phyloP scores from a whole-genome alignment of 1,284 basidiomycete genomes.

The Violaceomyces palustris region DNA sequence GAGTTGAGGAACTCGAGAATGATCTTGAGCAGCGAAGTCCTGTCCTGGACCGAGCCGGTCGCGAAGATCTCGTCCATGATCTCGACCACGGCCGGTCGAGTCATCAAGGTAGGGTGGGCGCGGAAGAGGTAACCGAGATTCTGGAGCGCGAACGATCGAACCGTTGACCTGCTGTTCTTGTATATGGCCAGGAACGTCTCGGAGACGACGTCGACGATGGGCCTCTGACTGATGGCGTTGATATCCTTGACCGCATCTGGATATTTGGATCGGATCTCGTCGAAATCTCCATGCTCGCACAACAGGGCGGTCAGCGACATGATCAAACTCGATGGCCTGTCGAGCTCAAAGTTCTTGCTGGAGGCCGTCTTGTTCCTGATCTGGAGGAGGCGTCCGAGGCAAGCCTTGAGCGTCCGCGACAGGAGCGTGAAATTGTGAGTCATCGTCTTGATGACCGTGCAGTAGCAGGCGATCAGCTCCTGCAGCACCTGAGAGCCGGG shows the following conservation, averaged over 20 bases:
- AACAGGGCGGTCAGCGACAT: conserved; percentile 58
- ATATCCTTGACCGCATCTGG: conserved; percentile 17
- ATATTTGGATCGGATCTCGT: conserved; percentile 61
- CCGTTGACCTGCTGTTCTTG: conserved; percentile 60
- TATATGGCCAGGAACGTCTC: conserved; percentile 67
- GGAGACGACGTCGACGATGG: conserved; percentile 78
- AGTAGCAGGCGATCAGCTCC: conserved; percentile 86
- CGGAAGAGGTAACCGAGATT: conserved; percentile 84
- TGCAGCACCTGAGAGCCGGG: conserved; percentile 55
- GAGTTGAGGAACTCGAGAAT: conserved; percentile 64
- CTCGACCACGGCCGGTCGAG: conserved; percentile 66
- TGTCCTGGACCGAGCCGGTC: conserved; percentile 66
- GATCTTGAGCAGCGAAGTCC: conserved; percentile 72
- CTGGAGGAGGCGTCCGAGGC: conserved; percentile 20
- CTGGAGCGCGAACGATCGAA: conserved; percentile 66
- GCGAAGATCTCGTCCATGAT: conserved; percentile 85
- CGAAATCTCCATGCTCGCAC: conserved; percentile 82
- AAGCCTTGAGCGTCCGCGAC: conserved; percentile 59
- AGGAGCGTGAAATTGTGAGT: conserved; percentile 78
- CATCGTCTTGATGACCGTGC: conserved; percentile 72
- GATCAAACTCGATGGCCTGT: conserved; percentile 21
- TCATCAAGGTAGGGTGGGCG: conserved; percentile 84
- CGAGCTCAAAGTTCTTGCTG: conserved; percentile 19
- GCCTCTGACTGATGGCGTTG: conserved; percentile 56
- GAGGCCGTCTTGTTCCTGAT: conserved; percentile 17